These are phyloP conservation scores for Loxodes magnus DNA, from an alignment of 73 alveolate species.

Conservation along the genomic window DNA sequence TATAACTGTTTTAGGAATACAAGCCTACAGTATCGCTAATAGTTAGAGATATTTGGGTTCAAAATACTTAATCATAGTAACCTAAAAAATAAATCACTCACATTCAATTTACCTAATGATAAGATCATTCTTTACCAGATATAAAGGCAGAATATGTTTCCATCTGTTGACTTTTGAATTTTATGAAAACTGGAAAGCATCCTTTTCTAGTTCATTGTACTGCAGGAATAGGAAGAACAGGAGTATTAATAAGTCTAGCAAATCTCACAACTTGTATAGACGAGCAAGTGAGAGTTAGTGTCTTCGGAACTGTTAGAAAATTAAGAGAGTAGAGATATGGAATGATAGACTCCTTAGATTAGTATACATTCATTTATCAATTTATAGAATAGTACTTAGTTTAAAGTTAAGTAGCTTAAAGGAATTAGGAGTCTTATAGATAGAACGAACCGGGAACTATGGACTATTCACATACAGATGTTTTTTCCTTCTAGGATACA, in stretches of 20 bases:
- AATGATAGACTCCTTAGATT: constrained; percentile 69
- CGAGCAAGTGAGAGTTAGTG: constrained; percentile 31
- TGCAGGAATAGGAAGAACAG: constrained; percentile 98
- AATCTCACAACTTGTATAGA: constrained; percentile 17
- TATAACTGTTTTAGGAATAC: neutral
- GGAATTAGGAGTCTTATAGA: too few species aligned
- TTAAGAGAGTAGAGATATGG: constrained; percentile 88
- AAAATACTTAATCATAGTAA: too few species aligned
- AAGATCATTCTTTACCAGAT: constrained; percentile 87
- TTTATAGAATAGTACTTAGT: constrained; percentile 45
- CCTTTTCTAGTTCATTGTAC: constrained; percentile 85
- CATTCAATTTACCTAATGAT: constrained; percentile 76
- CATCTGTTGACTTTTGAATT: constrained; percentile 16
- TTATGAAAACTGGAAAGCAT: constrained; percentile 16
- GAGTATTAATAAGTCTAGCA: constrained; percentile 67
- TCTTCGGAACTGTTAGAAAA: constrained; percentile 86
- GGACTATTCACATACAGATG: too few species aligned
- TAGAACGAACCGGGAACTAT: too few species aligned
- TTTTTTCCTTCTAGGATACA: too few species aligned
- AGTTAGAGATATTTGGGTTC: neutral
- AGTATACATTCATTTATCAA: constrained; percentile 72
- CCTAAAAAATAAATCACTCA: constrained; percentile 17
- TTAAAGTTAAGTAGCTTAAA: too few species aligned
- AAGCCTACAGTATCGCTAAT: neutral
- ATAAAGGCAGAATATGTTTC: neutral